phyloP scores from a whole-genome alignment of 2,329 filamentous ascomycete species.

The Paraconiothyrium sp. region DNA sequence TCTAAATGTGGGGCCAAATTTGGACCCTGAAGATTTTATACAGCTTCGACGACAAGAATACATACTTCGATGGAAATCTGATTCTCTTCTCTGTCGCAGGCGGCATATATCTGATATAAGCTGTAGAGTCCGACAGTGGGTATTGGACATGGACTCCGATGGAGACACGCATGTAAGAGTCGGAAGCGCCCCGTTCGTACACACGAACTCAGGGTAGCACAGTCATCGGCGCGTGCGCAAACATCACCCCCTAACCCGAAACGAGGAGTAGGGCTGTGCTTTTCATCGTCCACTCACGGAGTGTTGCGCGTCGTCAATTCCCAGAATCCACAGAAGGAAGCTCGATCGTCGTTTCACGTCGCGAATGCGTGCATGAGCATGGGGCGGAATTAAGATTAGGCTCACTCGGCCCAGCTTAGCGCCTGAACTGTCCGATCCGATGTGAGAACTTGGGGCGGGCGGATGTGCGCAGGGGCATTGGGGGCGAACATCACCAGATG shows the following conservation, averaged over 20 bases:
- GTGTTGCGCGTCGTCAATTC: background rate
- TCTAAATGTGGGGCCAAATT: background rate
- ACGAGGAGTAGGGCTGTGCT: background rate
- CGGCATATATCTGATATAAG: background rate
- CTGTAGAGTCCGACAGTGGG: background rate
- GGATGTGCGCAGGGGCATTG: background rate
- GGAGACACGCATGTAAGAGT: background rate
- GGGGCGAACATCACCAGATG: constrained; percentile 3
- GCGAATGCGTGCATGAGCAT: constrained; percentile 2
- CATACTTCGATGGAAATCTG: background rate
- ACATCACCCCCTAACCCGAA: background rate
- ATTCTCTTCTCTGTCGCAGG: background rate
- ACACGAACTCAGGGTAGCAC: background rate
- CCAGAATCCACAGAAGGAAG: background rate
- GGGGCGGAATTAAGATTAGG: constrained; percentile 3
- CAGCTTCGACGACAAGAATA: background rate
- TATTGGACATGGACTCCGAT: background rate
- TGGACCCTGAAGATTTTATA: background rate
- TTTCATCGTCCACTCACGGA: background rate
- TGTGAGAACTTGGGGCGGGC: constrained; percentile 3
- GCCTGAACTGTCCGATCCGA: constrained; percentile 1
- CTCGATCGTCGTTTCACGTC: constrained; percentile 7
- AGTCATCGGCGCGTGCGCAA: background rate
- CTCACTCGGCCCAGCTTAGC: constrained; percentile 5
- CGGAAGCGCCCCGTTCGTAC: background rate